phyloP scores from a whole-genome alignment of 2,329 filamentous ascomycete genomes.

The Volutella citrinella region DNA sequence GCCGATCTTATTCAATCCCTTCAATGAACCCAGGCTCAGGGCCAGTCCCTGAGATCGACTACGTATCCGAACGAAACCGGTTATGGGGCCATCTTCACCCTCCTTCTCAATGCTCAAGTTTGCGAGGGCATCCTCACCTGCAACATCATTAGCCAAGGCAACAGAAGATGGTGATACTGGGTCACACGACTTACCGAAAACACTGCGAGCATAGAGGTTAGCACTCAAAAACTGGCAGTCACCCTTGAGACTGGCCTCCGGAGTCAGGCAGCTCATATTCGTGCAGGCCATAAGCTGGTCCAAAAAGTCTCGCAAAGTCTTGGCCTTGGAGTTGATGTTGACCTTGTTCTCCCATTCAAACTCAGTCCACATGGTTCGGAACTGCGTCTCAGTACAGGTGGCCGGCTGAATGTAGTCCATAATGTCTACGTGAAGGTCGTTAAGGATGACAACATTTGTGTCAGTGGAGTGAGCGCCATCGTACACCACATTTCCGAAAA shows the following conservation, averaged over 20 bases:
- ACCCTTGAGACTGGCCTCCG: constrained; percentile 92
- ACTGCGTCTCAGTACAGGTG: constrained; percentile 94
- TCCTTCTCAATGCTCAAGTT: constrained; percentile 98
- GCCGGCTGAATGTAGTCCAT: constrained; percentile 99
- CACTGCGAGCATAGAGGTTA: constrained; percentile 92
- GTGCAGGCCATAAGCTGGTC: constrained; percentile 95
- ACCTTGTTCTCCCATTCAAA: constrained; percentile 99
- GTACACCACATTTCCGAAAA: constrained; percentile 98
- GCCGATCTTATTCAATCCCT: constrained; percentile 84
- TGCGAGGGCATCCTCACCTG: constrained; percentile 95
- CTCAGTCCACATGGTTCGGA: constrained; percentile 99
- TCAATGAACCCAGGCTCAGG: constrained; percentile 87
- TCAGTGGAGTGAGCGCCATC: constrained; percentile 90
- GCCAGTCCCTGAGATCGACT: constrained; percentile 95
- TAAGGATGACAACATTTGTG: constrained; percentile 95
- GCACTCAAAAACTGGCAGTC: constrained; percentile 98
- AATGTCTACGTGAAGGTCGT: constrained; percentile 97
- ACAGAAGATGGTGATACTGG: background rate
- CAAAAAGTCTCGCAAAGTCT: constrained; percentile 86
- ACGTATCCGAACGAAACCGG: constrained; percentile 95
- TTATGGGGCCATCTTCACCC: constrained; percentile 90
- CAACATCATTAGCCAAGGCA: constrained; percentile 19
- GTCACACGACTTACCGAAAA: constrained; percentile 76
- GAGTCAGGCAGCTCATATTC: constrained; percentile 97
- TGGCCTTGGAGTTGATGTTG: constrained; percentile 98